Evolutionary conservation across 2,329 filamentous ascomycete species (phyloP).

Genomic region (Herpotrichia juniperi): DNA sequence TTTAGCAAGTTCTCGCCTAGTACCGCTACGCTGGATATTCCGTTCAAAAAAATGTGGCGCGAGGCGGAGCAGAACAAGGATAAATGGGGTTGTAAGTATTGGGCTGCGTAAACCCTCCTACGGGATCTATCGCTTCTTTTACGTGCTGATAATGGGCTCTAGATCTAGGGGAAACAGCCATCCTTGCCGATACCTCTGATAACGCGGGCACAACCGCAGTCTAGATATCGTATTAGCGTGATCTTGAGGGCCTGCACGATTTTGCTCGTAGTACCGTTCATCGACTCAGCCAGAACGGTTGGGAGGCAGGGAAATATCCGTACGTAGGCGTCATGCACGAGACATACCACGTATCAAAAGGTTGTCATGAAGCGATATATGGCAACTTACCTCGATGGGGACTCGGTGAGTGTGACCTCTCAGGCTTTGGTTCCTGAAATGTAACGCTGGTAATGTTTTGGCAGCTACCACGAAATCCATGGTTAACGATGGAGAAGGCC

Average conservation of each 20-base stretch:
- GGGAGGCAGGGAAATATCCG: not conserved
- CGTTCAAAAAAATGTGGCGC: not conserved
- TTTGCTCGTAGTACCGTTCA: not conserved
- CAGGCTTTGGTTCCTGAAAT: too few species aligned
- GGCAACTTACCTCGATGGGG: slow-evolving; percentile 7
- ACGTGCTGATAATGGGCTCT: too few species aligned
- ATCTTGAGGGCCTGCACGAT: slow-evolving; percentile 3
- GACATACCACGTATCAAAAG: slow-evolving; percentile 5
- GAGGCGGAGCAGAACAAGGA: not conserved
- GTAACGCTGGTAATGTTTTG: too few species aligned
- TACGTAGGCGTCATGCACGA: slow-evolving; percentile 13
- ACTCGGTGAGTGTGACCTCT: too few species aligned
- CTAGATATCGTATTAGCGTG: slow-evolving; percentile 10
- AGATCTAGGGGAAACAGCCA: not conserved
- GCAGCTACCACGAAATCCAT: too few species aligned
- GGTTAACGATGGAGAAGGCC: too few species aligned
- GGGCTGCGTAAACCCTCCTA: not conserved
- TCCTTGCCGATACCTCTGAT: not conserved
- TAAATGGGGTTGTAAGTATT: not conserved
- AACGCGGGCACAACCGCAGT: slow-evolving; percentile 1
- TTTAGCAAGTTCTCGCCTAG: too few species aligned
- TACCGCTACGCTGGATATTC: too few species aligned
- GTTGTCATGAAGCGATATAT: slow-evolving; percentile 9
- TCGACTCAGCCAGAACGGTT: slow-evolving; percentile 4
- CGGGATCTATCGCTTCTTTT: not conserved